Evolutionary conservation across 148 eudicot species (phyloP).

Genomic region (Heliamphora exappendiculata): DNA sequence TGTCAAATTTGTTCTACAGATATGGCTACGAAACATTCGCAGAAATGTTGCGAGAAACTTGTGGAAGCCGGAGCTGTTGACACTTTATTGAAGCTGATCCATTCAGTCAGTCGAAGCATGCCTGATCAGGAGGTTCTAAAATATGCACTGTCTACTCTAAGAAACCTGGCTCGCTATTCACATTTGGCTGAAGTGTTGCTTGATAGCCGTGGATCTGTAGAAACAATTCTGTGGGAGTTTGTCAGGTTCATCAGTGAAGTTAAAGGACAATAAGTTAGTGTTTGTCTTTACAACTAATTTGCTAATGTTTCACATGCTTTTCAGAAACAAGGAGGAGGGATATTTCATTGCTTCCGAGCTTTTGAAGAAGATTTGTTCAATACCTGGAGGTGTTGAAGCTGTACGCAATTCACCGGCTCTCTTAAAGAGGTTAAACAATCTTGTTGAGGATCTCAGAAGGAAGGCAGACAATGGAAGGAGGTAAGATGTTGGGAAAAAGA

Average conservation of each 20-base stretch:
- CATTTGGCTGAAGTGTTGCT: conserved; percentile 56
- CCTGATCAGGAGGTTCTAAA: conserved; percentile 91
- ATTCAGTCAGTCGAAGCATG: conserved; percentile 85
- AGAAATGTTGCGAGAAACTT: conserved; percentile 83
- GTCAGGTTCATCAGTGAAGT: conserved; percentile 40
- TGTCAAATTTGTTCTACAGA: conserved; percentile 30
- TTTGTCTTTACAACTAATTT: neutral
- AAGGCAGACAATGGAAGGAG: conserved; percentile 66
- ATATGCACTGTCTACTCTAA: conserved; percentile 68
- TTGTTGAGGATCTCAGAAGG: conserved; percentile 65
- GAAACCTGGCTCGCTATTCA: conserved; percentile 71
- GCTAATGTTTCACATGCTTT: conserved; percentile 5
- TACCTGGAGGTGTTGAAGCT: conserved; percentile 38
- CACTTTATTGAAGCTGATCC: conserved; percentile 58
- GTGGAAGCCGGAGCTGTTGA: conserved; percentile 81
- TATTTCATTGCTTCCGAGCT: conserved; percentile 74
- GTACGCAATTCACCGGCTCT: conserved; percentile 41
- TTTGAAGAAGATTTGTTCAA: conserved; percentile 54
- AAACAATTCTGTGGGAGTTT: conserved; percentile 57
- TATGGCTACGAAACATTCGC: conserved; percentile 74
- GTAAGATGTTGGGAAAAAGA: conserved; percentile 22
- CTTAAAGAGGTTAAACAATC: conserved; percentile 58
- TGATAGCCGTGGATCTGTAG: conserved; percentile 40
- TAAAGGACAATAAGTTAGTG: neutral
- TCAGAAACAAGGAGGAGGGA: conserved; percentile 88